Conservation (phyloP, 75 land plant species). For the Ceratopteris richardii region DNA sequence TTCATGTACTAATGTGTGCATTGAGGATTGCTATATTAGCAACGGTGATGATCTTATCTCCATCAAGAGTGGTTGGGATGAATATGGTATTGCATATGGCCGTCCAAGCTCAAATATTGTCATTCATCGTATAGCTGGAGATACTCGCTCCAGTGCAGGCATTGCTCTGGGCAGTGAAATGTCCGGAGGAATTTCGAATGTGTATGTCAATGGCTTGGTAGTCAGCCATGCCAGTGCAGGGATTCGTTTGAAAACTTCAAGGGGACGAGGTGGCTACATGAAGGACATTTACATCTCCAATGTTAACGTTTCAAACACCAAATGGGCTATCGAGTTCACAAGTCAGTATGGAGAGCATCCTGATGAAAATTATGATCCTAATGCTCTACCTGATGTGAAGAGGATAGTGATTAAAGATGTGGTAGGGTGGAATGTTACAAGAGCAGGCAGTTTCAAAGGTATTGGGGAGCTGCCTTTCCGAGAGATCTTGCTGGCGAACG, state of each 20-base stretch:
- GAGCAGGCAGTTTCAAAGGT: neutral
- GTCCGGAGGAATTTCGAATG: slow-evolving; percentile 63
- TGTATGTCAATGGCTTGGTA: slow-evolving; percentile 34
- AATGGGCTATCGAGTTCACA: slow-evolving; percentile 16
- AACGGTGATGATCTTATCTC: no score
- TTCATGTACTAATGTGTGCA: slow-evolving; percentile 60
- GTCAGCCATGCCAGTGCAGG: slow-evolving; percentile 20
- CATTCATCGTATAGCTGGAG: slow-evolving; percentile 40
- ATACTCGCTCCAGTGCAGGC: slow-evolving; percentile 67
- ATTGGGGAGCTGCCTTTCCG: neutral
- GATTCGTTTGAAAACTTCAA: slow-evolving; percentile 37
- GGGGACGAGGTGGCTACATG: slow-evolving; percentile 57
- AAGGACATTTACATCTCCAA: slow-evolving; percentile 38
- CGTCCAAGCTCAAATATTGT: slow-evolving; percentile 52
- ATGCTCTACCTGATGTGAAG: neutral
- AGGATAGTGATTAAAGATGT: neutral
- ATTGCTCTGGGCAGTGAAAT: slow-evolving; percentile 82
- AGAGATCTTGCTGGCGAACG: neutral
- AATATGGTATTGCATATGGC: slow-evolving; percentile 46
- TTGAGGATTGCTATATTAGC: slow-evolving; percentile 65
- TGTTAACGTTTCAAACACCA: slow-evolving; percentile 40
- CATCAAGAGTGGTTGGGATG: no score
- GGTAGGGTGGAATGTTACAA: neutral
- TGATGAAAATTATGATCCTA: no score
- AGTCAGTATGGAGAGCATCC: neutral